Evolutionary conservation across 176 grass and related monocot species (phyloP).

Genomic region (Lolium rigidum): DNA sequence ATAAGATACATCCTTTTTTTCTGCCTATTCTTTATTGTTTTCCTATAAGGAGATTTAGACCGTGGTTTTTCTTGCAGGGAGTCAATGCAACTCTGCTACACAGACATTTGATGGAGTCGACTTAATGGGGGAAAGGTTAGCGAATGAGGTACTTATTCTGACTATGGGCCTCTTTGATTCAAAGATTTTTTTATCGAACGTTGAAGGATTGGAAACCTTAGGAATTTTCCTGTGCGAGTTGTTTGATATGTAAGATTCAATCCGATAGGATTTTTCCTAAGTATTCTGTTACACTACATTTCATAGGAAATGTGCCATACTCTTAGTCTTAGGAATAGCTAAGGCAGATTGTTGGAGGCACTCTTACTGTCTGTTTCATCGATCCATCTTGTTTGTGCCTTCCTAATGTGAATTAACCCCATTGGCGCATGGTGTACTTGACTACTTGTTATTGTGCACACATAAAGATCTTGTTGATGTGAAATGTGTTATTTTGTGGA

Average conservation of each 20-base stretch:
- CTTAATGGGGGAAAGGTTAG: constrained; percentile 97
- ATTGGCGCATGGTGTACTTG: constrained; percentile 14
- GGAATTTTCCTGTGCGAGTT: not conserved
- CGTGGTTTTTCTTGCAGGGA: constrained; percentile 63
- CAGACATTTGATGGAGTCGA: constrained; percentile 99
- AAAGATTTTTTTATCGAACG: not conserved
- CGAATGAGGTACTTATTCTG: constrained; percentile 71
- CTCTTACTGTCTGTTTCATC: not conserved
- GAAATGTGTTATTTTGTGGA: not conserved
- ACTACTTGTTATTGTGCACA: constrained; percentile 18
- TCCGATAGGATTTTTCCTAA: not conserved
- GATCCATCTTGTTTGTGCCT: constrained; percentile 30
- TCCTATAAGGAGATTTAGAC: constrained; percentile 26
- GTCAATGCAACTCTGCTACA: constrained; percentile 89
- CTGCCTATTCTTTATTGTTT: not conserved
- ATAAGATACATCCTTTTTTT: constrained; percentile 9
- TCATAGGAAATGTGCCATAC: not conserved
- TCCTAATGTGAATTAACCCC: constrained; percentile 5
- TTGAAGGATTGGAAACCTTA: not conserved
- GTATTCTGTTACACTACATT: not conserved
- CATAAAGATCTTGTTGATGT: constrained; percentile 21
- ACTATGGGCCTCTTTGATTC: not conserved
- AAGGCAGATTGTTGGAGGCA: not conserved
- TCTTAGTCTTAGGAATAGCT: not conserved
- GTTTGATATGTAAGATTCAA: not conserved